Conservation (phyloP, 2,329 filamentous ascomycete genomes). For the Fusarium longipes region DNA sequence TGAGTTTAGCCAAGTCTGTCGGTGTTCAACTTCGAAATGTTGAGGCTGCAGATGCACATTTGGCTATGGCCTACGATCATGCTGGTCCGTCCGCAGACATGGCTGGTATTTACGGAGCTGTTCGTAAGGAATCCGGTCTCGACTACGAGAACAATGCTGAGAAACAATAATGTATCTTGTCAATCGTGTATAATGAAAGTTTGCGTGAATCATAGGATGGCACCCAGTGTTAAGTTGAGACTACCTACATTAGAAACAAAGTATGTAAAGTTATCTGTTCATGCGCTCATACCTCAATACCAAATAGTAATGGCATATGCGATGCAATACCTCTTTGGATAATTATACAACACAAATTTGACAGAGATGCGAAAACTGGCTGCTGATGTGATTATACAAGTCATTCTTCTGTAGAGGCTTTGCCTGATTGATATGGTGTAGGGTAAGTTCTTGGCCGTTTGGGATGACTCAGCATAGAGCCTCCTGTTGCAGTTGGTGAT, state of each 20-base stretch:
- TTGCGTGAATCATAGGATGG: too few species aligned
- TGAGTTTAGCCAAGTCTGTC: conserved; percentile 70
- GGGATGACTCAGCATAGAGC: conserved; percentile 34
- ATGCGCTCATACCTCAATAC: not conserved
- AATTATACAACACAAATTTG: not conserved
- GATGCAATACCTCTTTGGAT: too few species aligned
- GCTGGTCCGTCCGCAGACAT: conserved; percentile 79
- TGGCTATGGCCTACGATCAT: conserved; percentile 76
- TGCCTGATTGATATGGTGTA: not conserved
- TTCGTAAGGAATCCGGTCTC: conserved; percentile 78
- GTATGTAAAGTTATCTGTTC: too few species aligned
- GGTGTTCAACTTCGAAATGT: conserved; percentile 73
- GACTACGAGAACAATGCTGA: conserved; percentile 72
- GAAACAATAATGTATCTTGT: not conserved
- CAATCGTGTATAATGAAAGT: too few species aligned
- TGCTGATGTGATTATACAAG: not conserved
- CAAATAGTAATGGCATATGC: too few species aligned
- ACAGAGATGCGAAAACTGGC: not conserved
- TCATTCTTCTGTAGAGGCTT: too few species aligned
- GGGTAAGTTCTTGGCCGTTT: not conserved
- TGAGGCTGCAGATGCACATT: conserved; percentile 74
- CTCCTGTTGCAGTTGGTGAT: conserved; percentile 35
- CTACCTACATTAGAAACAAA: too few species aligned
- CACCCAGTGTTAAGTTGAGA: too few species aligned
- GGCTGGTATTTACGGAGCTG: conserved; percentile 83